Evolutionary conservation across 768 basidiomycete species (phyloP).

Genomic region (Boletus insuetus): DNA sequence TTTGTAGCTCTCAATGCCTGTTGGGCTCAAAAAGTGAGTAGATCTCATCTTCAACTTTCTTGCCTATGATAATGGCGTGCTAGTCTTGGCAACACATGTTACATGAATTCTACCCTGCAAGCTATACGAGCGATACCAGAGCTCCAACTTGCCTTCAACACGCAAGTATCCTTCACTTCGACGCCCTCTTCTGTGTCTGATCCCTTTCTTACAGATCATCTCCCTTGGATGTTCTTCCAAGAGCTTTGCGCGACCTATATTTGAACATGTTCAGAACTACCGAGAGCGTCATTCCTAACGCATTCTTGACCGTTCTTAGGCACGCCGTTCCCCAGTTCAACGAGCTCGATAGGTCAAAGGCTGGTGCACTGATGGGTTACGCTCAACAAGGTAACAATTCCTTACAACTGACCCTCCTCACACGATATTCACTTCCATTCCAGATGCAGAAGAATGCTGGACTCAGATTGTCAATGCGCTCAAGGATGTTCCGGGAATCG

Average conservation of each 20-base stretch:
- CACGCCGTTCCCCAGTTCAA: constrained; percentile 88
- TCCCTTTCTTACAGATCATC: constrained; percentile 26
- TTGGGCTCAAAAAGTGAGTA: constrained; percentile 73
- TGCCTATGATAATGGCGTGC: not conserved
- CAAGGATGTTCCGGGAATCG: constrained; percentile 59
- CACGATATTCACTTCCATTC: constrained; percentile 2
- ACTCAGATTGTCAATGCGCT: constrained; percentile 69
- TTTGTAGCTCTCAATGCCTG: constrained; percentile 69
- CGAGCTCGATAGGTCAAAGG: constrained; percentile 54
- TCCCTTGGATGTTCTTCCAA: constrained; percentile 43
- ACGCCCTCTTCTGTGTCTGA: not conserved
- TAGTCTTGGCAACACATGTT: constrained; percentile 91
- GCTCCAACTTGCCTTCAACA: constrained; percentile 66
- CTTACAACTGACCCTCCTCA: not conserved
- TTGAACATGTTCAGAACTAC: constrained; percentile 70
- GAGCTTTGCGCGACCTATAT: constrained; percentile 68
- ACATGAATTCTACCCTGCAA: constrained; percentile 96
- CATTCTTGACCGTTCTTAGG: constrained; percentile 70
- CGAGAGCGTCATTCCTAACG: constrained; percentile 65
- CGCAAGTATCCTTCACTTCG: constrained; percentile 38
- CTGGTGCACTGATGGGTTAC: constrained; percentile 45
- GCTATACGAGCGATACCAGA: constrained; percentile 92
- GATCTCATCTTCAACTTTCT: not conserved
- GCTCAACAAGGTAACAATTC: constrained; percentile 69
- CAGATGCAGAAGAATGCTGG: constrained; percentile 92